A percentile compares a stretch with the other conserved stretches of the same genome.
Evolutionary conservation across 2,329 filamentous ascomycete genomes (phyloP).

Genomic region (Sordariomycetes sp.): DNA sequence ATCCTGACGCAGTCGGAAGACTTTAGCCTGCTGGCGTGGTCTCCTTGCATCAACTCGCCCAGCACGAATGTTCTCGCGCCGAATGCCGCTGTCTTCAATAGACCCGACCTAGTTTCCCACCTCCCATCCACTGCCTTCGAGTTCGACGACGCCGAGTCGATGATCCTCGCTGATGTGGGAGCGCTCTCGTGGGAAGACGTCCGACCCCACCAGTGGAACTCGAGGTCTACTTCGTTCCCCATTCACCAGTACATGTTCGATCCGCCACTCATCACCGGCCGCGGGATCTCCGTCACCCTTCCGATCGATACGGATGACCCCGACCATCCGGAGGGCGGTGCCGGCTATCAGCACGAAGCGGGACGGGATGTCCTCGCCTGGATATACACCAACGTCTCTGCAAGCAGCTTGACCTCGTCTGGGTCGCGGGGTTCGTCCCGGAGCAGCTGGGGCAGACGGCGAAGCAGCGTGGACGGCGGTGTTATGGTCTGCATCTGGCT

Average conservation of each 20-base stretch:
- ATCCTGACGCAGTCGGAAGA: slow-evolving; percentile 21
- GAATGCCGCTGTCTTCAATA: slow-evolving; percentile 5
- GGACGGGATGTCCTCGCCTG: slow-evolving; percentile 8
- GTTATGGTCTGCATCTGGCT: slow-evolving; percentile 11
- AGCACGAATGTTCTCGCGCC: slow-evolving; percentile 7
- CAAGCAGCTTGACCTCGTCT: slow-evolving; percentile 2
- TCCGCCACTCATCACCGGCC: slow-evolving; percentile 6
- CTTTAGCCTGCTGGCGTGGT: slow-evolving; percentile 21
- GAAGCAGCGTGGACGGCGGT: slow-evolving; percentile 2
- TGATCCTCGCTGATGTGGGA: slow-evolving; percentile 9
- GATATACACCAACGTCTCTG: slow-evolving; percentile 9
- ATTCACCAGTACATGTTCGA: slow-evolving; percentile 7
- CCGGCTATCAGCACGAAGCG: not conserved
- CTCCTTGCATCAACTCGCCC: not conserved
- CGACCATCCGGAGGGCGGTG: not conserved
- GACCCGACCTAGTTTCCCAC: slow-evolving; percentile 7
- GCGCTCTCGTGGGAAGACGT: slow-evolving; percentile 7
- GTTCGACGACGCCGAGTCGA: slow-evolving; percentile 10
- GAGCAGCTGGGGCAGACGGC: not conserved
- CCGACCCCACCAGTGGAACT: slow-evolving; percentile 6
- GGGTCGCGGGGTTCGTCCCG: not conserved
- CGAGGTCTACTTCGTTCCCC: not conserved
- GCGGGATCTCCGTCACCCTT: slow-evolving; percentile 9
- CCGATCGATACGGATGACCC: slow-evolving; percentile 6
- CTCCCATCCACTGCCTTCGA: slow-evolving; percentile 9